Base-by-base conservation (phyloP, 305 asterid genomes). In the Fraxinus angustifolia region DNA sequence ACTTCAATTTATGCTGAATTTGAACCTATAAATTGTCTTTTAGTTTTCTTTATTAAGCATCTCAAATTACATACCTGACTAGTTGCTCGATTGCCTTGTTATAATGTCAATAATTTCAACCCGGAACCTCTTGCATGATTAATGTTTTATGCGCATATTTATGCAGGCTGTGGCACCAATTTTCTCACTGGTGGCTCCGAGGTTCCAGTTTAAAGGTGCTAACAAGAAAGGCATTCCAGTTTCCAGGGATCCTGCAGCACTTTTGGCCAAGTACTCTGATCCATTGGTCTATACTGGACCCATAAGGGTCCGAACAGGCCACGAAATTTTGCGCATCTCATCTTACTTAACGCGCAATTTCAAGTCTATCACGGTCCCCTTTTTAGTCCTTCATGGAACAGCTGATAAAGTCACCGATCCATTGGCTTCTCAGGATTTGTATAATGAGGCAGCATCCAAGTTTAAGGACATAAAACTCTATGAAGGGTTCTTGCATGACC, bases 271-370 rank as follows among this genome's bases (percentile, higher is more conserved):
- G 85, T 96, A 96, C 88, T 91, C 99, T 1, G 99, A 96, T 83
- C 99, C 99, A 0, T 83, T 96, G 86, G 99, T 96, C 87, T 96
- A 96, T 82, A 94, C 98, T 1, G 99, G 99, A 33, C 97, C 99
- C 0, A 90, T 96, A 71, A 89, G 98, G 88, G 92, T 94, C 84
- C 94, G 99, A 48, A 96, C 99, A 0, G 99, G 98, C 34, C 99
- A 96, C 36, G 99, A 96, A 88, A 96, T 96, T 79, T 58, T 96
- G 77, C 99, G 99, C 82, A 93, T 96, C 83, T 88, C 99, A 0
- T 83, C 96, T 2, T 92, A 90, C 42, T 80, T 96, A 89, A 92
- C 81, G 88, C 91, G 95, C 48, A 94, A 93, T 78, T 87, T 96
- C 88, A 88, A 87, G 84, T 89, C 88, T 60, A 81, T 96, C 82